Base-by-base conservation (phyloP, 352 stramenopile species). In the Globisporangium polare region DNA sequence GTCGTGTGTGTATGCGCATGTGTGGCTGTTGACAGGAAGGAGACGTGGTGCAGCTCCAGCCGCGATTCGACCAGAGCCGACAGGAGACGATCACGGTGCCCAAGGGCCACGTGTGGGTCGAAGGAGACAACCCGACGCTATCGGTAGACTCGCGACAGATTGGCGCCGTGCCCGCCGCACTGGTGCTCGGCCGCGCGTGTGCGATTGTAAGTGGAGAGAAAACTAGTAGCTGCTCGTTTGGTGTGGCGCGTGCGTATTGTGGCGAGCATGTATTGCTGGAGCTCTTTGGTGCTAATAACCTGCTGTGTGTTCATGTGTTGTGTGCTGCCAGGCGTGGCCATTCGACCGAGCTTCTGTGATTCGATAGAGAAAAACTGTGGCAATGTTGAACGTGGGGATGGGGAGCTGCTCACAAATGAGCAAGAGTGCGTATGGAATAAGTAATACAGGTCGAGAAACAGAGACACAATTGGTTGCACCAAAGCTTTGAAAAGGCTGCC, bases 41-140 rank as follows among this genome's bases (percentile, higher is more conserved):
- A 46, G 84, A 95, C 42, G 75, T 82, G 20, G 81, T 95, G 45
- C 74, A 89, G 69, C 72, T 92, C n/a, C 77, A 92, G 39, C 83
- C 83, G 51, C 78, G 78, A 24, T 86, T 89, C 41, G 80, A 90
- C 58, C 56, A 86, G 39, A 61, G 75, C 35, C 78, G 78, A 5
- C 74, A 67, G 35, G 74, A 74, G 26, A 88, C 75, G 45, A 77
- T 92, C 43, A 77, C 68, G 5, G 75, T 99, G 20, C 96, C 96
- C 6, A 89, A 97, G 60, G 94, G 96, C 53, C 93, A 98, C 66
- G 72, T 98, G 33, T 99, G 97, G 97, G 70, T 99, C 6, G 94
- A 99, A 80, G 97, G 97, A 41, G 97, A 99, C 75, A 99, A 99
- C 74, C 63, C 90, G 7, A 85, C 80, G 43, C 94, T 96, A 68